Conservation (phyloP, 495 filamentous ascomycete genomes). For the Xylaria longipes region DNA sequence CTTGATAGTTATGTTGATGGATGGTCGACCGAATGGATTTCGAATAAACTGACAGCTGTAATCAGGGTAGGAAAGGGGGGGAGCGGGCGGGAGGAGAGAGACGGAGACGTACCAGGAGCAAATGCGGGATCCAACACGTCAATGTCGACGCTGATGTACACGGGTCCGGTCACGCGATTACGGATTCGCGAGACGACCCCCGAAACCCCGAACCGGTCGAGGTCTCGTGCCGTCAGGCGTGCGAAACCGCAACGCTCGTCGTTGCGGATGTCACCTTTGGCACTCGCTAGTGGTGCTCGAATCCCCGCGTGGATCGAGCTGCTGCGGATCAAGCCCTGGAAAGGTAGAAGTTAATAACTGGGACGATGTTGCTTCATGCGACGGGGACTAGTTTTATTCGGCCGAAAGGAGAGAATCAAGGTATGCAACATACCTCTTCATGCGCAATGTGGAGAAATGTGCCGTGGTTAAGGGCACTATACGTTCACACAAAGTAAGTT, state of each 20-base stretch:
- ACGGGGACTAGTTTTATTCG: slow-evolving; percentile 29
- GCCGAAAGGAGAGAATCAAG: background rate
- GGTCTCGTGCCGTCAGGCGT: slow-evolving; percentile 79
- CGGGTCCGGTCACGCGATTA: slow-evolving; percentile 69
- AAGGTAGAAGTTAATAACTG: slow-evolving; percentile 40
- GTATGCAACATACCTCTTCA: slow-evolving; percentile 40
- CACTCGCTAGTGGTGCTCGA: slow-evolving; percentile 74
- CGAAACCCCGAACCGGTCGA: slow-evolving; percentile 73
- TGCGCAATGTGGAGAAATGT: slow-evolving; percentile 64
- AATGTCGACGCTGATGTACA: slow-evolving; percentile 89
- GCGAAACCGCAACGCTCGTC: slow-evolving; percentile 85
- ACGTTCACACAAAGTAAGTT: background rate
- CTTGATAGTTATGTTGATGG: no score
- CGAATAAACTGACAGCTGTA: background rate
- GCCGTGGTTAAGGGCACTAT: slow-evolving; percentile 80
- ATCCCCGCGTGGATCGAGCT: slow-evolving; percentile 87
- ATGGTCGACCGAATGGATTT: background rate
- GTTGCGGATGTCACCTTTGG: slow-evolving; percentile 74
- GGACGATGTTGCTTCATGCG: slow-evolving; percentile 43
- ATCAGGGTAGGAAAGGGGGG: background rate
- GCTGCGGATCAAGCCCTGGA: slow-evolving; percentile 78
- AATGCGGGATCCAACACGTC: slow-evolving; percentile 83
- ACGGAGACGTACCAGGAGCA: slow-evolving; percentile 41
- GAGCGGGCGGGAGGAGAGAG: background rate
- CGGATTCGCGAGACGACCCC: slow-evolving; percentile 80